Evolutionary conservation across 1,284 basidiomycete genomes (phyloP).

Genomic region (Sporisorium exsertum): DNA sequence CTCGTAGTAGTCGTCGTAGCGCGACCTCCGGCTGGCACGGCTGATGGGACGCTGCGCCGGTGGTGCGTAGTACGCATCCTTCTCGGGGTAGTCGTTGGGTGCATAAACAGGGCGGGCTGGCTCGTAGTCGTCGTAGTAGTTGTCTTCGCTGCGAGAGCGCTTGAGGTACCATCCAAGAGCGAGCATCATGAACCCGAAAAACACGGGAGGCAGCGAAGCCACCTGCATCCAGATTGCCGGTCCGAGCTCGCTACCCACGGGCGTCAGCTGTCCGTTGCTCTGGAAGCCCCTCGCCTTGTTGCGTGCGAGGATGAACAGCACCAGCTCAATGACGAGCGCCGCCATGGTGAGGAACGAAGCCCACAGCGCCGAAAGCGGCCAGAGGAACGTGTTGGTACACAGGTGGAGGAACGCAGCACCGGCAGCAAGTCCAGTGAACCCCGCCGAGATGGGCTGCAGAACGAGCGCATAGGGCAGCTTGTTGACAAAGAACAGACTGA

Average conservation of each 20-base stretch:
- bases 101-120: constrained; percentile 43
- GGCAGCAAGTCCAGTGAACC: constrained; percentile 58
- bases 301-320: constrained; percentile 55
- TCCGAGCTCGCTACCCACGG: constrained; percentile 33
- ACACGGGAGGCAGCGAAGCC: constrained; percentile 54
- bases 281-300: constrained; percentile 34
- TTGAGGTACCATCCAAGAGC: constrained; percentile 49
- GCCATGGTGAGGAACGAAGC: constrained; percentile 53
- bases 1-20: constrained; percentile 51
- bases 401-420: constrained; percentile 57
- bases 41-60: constrained; percentile 34
- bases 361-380: constrained; percentile 56
- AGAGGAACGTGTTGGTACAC: constrained; percentile 59
- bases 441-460: constrained; percentile 59
- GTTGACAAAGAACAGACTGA: constrained; percentile 43
- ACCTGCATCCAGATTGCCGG: constrained; percentile 63
- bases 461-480: constrained; percentile 59
- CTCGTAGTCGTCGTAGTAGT: constrained; percentile 53
- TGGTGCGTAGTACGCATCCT: constrained; percentile 36
- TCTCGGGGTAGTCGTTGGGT: constrained; percentile 22
- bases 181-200: constrained; percentile 56
- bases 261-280: constrained; percentile 15
- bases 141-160: constrained; percentile 36
- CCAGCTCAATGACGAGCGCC: constrained; percentile 54
- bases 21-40: constrained; percentile 43